Percentiles rank a stretch among this genome's conserved stretches.
These are phyloP conservation scores for Helotiales sp. DNA, from an alignment of 2,329 filamentous ascomycete genomes.

Conservation along the genomic window DNA sequence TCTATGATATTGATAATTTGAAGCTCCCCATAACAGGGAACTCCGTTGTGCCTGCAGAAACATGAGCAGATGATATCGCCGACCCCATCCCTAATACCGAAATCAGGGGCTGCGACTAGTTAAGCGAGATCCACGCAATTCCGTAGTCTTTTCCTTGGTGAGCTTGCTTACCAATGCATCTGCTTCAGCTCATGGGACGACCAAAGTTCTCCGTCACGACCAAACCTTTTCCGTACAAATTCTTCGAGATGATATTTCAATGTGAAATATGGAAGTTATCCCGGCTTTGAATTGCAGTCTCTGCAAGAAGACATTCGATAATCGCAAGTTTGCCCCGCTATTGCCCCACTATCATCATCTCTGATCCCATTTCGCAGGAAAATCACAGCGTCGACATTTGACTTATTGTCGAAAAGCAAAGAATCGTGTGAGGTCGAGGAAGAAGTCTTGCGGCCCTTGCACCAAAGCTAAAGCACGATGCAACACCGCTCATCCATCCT, in stretches of 20 bases:
- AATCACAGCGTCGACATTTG: slow-evolving; percentile 19
- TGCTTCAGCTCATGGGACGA: neutral
- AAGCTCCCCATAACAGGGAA: no score
- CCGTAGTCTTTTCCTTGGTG: neutral
- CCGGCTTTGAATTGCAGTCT: slow-evolving; percentile 10
- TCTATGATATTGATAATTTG: no score
- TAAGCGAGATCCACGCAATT: slow-evolving; percentile 1
- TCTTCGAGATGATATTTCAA: no score
- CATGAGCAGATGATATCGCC: no score
- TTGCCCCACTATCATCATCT: neutral
- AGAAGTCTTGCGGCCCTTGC: slow-evolving; percentile 20
- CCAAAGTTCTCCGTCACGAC: neutral
- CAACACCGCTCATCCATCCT: slow-evolving; percentile 14
- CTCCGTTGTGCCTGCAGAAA: no score
- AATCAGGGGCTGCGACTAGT: neutral
- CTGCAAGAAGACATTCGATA: slow-evolving; percentile 21
- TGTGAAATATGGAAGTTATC: no score
- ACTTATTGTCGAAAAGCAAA: slow-evolving; percentile 22
- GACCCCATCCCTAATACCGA: neutral
- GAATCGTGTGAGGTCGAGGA: slow-evolving; percentile 13
- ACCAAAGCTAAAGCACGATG: slow-evolving; percentile 23
- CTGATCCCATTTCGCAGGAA: slow-evolving; percentile 4
- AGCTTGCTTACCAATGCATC: neutral
- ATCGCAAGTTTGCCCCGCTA: slow-evolving; percentile 11
- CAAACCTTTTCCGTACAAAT: no score